phyloP scores from a whole-genome alignment of 2,329 filamentous ascomycete genomes.

The Lachnellula occidentalis region DNA sequence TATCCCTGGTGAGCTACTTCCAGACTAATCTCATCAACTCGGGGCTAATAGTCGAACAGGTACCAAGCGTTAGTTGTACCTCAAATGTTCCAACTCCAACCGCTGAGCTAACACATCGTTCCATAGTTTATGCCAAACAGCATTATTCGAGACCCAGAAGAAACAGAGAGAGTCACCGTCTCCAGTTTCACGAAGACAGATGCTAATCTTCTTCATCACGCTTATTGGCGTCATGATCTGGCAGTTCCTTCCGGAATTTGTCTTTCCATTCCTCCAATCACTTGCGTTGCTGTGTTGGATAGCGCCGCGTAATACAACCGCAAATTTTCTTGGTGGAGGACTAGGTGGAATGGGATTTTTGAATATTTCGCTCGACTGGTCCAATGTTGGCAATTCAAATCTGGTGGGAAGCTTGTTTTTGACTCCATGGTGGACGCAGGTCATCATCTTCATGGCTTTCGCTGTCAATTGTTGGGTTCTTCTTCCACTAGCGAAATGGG shows the following conservation, averaged over 20 bases:
- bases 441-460: constrained; percentile 50
- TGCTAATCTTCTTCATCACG: constrained; percentile 50
- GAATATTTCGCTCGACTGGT: constrained; percentile 56
- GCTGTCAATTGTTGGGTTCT: constrained; percentile 53
- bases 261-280: constrained; percentile 54
- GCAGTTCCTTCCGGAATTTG: constrained; percentile 58
- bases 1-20: constrained; percentile 41
- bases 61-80: constrained; percentile 36
- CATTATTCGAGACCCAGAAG: constrained; percentile 52
- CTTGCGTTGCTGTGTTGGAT: constrained; percentile 61
- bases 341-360: constrained; percentile 59
- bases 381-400: constrained; percentile 46
- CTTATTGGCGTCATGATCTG: constrained; percentile 50
- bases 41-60: constrained; percentile 32
- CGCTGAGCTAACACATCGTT: not conserved
- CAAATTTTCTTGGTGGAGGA: constrained; percentile 56
- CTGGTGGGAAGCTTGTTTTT: constrained; percentile 44
- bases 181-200: constrained; percentile 45
- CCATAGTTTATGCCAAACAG: constrained; percentile 43
- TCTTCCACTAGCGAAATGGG: constrained; percentile 54
- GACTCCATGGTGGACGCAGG: constrained; percentile 55
- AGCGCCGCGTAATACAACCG: constrained; percentile 49
- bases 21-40: not conserved
- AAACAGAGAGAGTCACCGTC: constrained; percentile 47
- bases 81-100: not conserved